Percentiles rank a stretch among this genome's conserved stretches.
These are phyloP conservation scores for Ramularia endophylla DNA, from an alignment of 2,329 filamentous ascomycete species.

Conservation along the genomic window DNA sequence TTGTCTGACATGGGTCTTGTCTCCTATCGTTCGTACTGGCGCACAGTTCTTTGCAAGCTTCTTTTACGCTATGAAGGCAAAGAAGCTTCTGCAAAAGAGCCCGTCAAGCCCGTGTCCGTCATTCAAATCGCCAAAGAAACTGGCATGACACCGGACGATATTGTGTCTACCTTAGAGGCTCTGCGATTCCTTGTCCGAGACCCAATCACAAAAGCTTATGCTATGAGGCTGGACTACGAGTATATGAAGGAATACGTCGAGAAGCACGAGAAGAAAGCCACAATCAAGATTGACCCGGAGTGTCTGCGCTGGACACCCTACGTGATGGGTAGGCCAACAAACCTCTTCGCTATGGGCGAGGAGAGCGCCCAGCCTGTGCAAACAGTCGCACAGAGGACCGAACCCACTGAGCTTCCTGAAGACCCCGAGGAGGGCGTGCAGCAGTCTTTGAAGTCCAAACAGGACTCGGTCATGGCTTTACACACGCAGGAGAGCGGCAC, in stretches of 20 bases:
- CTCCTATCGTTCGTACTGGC: constrained; percentile 97
- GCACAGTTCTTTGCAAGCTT: constrained; percentile 78
- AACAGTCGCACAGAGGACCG: constrained; percentile 81
- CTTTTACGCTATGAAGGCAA: constrained; percentile 57
- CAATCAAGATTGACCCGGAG: constrained; percentile 74
- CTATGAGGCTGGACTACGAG: constrained; percentile 75
- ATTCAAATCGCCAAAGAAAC: constrained; percentile 75
- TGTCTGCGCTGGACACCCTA: constrained; percentile 93
- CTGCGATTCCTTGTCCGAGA: constrained; percentile 85
- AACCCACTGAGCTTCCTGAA: constrained; percentile 47
- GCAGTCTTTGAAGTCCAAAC: constrained; percentile 20
- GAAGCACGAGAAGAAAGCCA: constrained; percentile 84
- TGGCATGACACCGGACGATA: constrained; percentile 93
- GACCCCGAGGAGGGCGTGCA: constrained; percentile 41
- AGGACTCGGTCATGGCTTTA: not conserved
- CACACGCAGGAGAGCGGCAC: constrained; percentile 11
- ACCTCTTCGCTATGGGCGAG: constrained; percentile 32
- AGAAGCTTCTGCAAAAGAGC: constrained; percentile 17
- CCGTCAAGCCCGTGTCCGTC: constrained; percentile 41
- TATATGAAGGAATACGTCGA: constrained; percentile 84
- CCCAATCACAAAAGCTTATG: constrained; percentile 81
- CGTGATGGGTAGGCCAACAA: constrained; percentile 70
- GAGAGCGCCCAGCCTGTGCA: constrained; percentile 50
- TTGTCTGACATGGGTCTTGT: constrained; percentile 97
- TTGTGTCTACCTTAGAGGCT: constrained; percentile 87